Evolutionary conservation across 2,329 filamentous ascomycete species (phyloP).

Genomic region (Sporothrix phasma): DNA sequence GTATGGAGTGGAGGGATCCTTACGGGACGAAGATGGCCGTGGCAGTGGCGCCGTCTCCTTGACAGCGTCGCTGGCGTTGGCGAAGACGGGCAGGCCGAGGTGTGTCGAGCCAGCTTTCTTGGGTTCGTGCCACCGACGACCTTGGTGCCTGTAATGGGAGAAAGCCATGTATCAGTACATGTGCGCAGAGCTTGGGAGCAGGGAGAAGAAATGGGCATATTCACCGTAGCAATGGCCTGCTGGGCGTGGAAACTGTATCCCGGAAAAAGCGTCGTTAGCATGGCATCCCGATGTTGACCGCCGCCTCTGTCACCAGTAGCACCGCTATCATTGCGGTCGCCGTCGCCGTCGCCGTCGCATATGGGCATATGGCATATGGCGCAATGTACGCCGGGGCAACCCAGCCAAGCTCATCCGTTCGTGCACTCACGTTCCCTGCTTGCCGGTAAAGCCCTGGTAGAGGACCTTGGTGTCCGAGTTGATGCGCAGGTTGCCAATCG

Average conservation of each 20-base stretch:
- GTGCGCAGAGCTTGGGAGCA: neutral
- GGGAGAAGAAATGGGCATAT: conserved; percentile 4
- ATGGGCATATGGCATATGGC: too few species aligned
- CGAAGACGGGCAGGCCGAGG: conserved; percentile 87
- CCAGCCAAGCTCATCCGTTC: neutral
- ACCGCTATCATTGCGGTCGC: neutral
- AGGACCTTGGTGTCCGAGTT: conserved; percentile 88
- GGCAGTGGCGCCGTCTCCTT: conserved; percentile 86
- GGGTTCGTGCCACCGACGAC: conserved; percentile 96
- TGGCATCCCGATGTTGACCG: neutral
- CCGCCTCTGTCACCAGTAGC: neutral
- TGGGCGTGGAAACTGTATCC: conserved; percentile 81
- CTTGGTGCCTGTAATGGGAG: conserved; percentile 62
- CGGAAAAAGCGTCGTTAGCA: conserved; percentile 2
- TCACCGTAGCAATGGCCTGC: conserved; percentile 96
- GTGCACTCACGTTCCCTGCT: conserved; percentile 75
- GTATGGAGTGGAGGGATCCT: conserved; percentile 22
- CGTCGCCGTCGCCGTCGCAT: neutral
- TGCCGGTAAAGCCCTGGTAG: conserved; percentile 95
- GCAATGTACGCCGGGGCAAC: neutral
- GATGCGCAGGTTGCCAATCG: conserved; percentile 81
- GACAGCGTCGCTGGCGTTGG: conserved; percentile 75
- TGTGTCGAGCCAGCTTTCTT: conserved; percentile 93
- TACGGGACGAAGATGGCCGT: conserved; percentile 96
- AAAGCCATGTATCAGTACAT: neutral